A percentile compares a stretch with the other conserved stretches of the same genome.
phyloP scores from a whole-genome alignment of 257 asterid genomes.

The Scutellaria minor region DNA sequence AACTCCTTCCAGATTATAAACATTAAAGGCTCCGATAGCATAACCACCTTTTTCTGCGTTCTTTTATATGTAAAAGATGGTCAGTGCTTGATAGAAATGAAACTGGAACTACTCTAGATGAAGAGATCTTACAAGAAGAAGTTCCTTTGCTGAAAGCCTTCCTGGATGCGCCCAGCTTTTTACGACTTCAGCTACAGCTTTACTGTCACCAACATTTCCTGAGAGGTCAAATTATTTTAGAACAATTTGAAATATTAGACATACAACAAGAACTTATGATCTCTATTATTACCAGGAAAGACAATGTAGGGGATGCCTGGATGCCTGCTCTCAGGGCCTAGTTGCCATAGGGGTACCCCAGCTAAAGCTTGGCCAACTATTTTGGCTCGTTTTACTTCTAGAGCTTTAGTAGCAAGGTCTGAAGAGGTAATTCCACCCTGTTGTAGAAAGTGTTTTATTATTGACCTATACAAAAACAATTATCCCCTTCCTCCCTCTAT shows the following conservation, averaged over 20 bases:
- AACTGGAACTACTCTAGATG: slow-evolving; percentile 21
- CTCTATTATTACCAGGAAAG: slow-evolving; percentile 72
- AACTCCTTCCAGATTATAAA: slow-evolving; percentile 93
- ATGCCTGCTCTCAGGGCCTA: slow-evolving; percentile 96
- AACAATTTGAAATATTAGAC: slow-evolving; percentile 23
- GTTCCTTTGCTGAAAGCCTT: slow-evolving; percentile 77
- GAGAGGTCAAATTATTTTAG: slow-evolving; percentile 37
- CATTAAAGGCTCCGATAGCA: slow-evolving; percentile 94
- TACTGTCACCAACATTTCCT: slow-evolving; percentile 97
- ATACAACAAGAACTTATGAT: slow-evolving; percentile 11
- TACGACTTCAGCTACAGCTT: slow-evolving; percentile 89
- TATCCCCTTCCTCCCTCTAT: not conserved
- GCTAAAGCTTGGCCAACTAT: slow-evolving; percentile 93
- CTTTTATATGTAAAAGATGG: slow-evolving; percentile 45
- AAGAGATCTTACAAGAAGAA: slow-evolving; percentile 70
- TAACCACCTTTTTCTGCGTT: slow-evolving; percentile 89
- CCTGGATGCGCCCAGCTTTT: slow-evolving; percentile 73
- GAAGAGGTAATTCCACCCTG: slow-evolving; percentile 99
- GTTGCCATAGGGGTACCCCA: slow-evolving; percentile 97
- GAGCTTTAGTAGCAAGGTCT: slow-evolving; percentile 94
- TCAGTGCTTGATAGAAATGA: slow-evolving; percentile 19
- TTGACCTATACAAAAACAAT: slow-evolving; percentile 10
- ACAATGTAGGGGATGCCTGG: slow-evolving; percentile 94
- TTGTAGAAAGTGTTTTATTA: slow-evolving; percentile 27
- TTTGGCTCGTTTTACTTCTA: slow-evolving; percentile 89